phyloP scores from a whole-genome alignment of 306 rosid genomes.

The Medicago truncatula region DNA sequence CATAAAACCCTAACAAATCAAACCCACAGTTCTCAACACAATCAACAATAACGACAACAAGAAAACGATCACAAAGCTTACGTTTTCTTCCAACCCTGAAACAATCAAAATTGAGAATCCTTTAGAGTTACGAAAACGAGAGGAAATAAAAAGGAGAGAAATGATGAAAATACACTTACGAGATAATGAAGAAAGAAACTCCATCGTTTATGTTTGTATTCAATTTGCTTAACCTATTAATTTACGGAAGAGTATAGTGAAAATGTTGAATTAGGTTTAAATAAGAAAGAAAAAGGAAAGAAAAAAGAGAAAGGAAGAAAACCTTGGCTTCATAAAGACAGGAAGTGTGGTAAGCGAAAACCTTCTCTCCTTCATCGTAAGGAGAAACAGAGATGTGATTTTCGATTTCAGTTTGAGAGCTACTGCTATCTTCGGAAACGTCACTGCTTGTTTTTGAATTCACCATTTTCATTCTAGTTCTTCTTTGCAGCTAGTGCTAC shows the following conservation, averaged over 20 bases:
- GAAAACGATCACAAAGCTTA: conserved; percentile 33
- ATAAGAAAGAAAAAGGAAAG: conserved; percentile 27
- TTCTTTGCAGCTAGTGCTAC: not conserved
- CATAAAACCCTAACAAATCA: conserved; percentile 10
- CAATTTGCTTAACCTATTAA: conserved; percentile 56
- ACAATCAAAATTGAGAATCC: not conserved
- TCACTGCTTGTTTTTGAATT: conserved; percentile 49
- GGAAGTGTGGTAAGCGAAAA: conserved; percentile 56
- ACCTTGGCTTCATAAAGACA: conserved; percentile 78
- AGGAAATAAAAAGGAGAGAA: not conserved
- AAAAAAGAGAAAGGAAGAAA: not conserved
- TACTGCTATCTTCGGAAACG: conserved; percentile 39
- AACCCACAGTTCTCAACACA: not conserved
- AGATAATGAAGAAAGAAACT: conserved; percentile 70
- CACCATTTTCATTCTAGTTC: conserved; percentile 52
- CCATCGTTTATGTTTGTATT: conserved; percentile 50
- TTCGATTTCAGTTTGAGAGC: conserved; percentile 49
- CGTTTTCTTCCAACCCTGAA: conserved; percentile 96
- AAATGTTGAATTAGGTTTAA: conserved; percentile 6
- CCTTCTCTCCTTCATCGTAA: conserved; percentile 61
- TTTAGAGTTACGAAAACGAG: not conserved
- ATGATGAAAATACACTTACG: conserved; percentile 52
- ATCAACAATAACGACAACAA: conserved; percentile 20
- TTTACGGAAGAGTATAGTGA: not conserved
- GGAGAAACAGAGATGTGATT: conserved; percentile 47